phyloP scores from a whole-genome alignment of 371 early-diverging fungal genomes.

The Funneliformis caledonium region DNA sequence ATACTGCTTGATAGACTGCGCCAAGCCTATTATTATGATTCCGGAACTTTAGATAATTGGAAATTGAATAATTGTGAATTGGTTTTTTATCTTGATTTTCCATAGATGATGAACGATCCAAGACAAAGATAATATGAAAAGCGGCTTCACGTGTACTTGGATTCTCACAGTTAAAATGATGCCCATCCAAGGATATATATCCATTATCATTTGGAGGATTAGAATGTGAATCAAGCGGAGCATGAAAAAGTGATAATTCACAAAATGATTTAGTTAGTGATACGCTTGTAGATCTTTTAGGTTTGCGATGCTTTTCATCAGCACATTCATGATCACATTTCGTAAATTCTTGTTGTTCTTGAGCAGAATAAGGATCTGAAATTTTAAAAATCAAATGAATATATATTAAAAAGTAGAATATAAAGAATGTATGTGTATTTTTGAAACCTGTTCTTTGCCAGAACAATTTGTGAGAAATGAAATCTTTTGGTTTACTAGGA shows the following conservation, averaged over 20 bases:
- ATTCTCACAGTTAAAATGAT: neutral
- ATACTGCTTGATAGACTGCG: constrained; percentile 11
- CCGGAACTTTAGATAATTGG: neutral
- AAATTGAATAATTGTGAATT: neutral
- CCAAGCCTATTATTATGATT: constrained; percentile 3
- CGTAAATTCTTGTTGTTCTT: constrained; percentile 38
- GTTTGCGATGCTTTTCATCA: constrained; percentile 39
- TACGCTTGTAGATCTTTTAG: neutral
- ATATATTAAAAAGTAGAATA: neutral
- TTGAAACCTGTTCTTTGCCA: constrained; percentile 45
- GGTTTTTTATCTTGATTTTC: too few relatives aligned
- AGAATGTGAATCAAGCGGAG: neutral
- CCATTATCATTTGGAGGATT: constrained; percentile 35
- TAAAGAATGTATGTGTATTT: neutral
- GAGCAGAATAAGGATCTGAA: constrained; percentile 38
- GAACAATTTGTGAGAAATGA: constrained; percentile 29
- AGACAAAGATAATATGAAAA: constrained; percentile 22
- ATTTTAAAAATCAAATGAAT: neutral
- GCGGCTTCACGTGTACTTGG: neutral
- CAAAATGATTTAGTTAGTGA: too few relatives aligned
- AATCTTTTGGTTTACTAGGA: constrained; percentile 26
- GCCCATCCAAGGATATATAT: constrained; percentile 37
- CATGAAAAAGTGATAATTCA: constrained; percentile 41
- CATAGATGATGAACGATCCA: constrained; percentile 12
- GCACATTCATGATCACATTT: constrained; percentile 42